Evolutionary conservation across 129 eudicot genomes (phyloP).

Genomic region (Glebionis coronaria): DNA sequence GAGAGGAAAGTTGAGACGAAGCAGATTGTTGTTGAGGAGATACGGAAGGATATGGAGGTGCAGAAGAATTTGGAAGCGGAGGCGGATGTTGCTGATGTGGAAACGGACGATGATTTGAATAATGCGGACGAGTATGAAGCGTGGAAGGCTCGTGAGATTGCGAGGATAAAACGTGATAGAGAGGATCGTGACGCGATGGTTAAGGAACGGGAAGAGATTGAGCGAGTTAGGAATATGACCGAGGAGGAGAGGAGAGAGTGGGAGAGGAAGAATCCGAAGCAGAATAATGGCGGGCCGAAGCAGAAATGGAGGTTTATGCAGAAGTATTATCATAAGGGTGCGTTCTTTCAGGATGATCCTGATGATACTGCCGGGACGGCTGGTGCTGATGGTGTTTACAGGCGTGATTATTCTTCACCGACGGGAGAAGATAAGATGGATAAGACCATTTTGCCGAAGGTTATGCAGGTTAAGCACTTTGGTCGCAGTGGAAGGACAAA

Average conservation of each 20-base stretch:
- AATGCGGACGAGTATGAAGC: conserved; percentile 94
- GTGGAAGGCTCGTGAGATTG: conserved; percentile 87
- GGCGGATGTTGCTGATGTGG: conserved; percentile 76
- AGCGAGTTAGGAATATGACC: conserved; percentile 90
- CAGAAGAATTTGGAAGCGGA: conserved; percentile 70
- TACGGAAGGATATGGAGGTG: conserved; percentile 63
- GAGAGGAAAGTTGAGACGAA: conserved; percentile 80
- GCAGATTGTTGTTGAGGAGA: conserved; percentile 79
- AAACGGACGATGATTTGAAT: conserved; percentile 85
- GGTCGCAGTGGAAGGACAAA: conserved; percentile 97
- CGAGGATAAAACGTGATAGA: conserved; percentile 90
- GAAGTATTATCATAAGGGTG: conserved; percentile 98
- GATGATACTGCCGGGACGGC: conserved; percentile 82
- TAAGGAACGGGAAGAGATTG: conserved; percentile 95
- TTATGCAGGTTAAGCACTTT: conserved; percentile 97
- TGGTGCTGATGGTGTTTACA: conserved; percentile 50
- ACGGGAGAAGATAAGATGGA: conserved; percentile 97
- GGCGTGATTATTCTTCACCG: conserved; percentile 84
- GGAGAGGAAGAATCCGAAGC: conserved; percentile 91
- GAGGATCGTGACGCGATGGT: conserved; percentile 85
- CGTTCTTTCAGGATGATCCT: conserved; percentile 75
- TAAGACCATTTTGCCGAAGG: conserved; percentile 86
- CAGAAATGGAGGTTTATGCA: conserved; percentile 97
- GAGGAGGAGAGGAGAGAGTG: conserved; percentile 98
- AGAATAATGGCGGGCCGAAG: conserved; percentile 39